A percentile compares a stretch with the other conserved stretches of the same genome.
Conservation (phyloP, 2,329 filamentous ascomycete species). For the Phialocephala sp. region DNA sequence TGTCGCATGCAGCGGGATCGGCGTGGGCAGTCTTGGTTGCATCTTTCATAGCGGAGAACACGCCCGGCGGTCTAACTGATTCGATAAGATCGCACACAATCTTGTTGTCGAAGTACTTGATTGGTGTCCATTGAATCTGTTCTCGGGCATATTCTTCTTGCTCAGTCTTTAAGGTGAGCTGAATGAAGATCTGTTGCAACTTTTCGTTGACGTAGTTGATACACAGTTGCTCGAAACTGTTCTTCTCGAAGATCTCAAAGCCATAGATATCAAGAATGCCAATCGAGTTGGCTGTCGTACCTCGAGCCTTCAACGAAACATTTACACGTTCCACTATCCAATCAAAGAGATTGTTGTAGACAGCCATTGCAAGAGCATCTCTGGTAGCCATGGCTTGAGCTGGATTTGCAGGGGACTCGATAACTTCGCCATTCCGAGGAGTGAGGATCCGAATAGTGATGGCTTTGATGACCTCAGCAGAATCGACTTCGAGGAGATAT, state of each 20-base stretch:
- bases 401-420: conserved; percentile 81
- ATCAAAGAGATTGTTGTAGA: conserved; percentile 97
- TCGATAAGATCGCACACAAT: conserved; percentile 98
- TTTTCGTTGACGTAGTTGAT: conserved; percentile 99
- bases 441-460: conserved; percentile 88
- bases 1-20: conserved; percentile 90
- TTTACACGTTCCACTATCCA: conserved; percentile 97
- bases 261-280: conserved; percentile 99
- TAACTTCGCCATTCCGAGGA: conserved; percentile 68
- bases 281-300: conserved; percentile 80
- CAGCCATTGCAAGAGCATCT: conserved; percentile 91
- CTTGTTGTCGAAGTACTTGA: conserved; percentile 99
- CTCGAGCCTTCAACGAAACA: conserved; percentile 80
- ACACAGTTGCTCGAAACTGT: conserved; percentile 98
- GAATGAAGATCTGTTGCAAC: conserved; percentile 98
- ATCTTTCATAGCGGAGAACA: conserved; percentile 96
- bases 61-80: conserved; percentile 84
- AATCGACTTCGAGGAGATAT: conserved; percentile 87
- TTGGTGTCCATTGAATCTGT: conserved; percentile 98
- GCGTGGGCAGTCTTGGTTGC: conserved; percentile 98
- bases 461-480: conserved; percentile 80
- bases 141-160: conserved; percentile 97
- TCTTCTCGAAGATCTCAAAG: conserved; percentile 99
- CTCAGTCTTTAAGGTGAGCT: conserved; percentile 93
- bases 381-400: conserved; percentile 85